Conservation (phyloP, 768 basidiomycete species). For the Tulasnella sp. region DNA sequence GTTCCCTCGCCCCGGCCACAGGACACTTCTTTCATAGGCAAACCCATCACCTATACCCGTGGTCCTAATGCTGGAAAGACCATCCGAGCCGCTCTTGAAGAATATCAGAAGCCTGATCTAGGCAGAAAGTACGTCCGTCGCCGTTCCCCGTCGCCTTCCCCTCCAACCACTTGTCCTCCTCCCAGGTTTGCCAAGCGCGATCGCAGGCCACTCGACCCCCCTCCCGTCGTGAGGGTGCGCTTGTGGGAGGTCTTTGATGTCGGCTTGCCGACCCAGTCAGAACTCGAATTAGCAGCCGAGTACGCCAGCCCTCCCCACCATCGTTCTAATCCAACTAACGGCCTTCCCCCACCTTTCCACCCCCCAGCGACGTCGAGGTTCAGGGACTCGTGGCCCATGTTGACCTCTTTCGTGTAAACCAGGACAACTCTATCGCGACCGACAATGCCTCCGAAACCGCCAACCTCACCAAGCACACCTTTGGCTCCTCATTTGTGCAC, state of each 20-base stretch:
- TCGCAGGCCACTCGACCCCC: slow-evolving; percentile 52
- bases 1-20: slow-evolving; percentile 11
- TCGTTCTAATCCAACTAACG: neutral
- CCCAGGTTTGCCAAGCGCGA: slow-evolving; percentile 36
- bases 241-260: slow-evolving; percentile 36
- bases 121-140: slow-evolving; percentile 46
- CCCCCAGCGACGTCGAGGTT: slow-evolving; percentile 43
- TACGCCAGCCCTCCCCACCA: slow-evolving; percentile 3
- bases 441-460: neutral
- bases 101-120: slow-evolving; percentile 45
- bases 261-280: slow-evolving; percentile 32
- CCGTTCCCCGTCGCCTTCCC: neutral
- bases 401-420: slow-evolving; percentile 52
- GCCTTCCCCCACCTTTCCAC: slow-evolving; percentile 15
- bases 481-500: slow-evolving; percentile 11
- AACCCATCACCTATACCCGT: slow-evolving; percentile 41
- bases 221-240: slow-evolving; percentile 44
- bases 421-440: neutral
- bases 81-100: slow-evolving; percentile 33
- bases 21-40: slow-evolving; percentile 29
- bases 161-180: neutral
- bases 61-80: slow-evolving; percentile 51
- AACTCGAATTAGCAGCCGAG: slow-evolving; percentile 28
- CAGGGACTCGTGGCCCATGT: slow-evolving; percentile 64
- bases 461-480: slow-evolving; percentile 8